Conservation (phyloP, 164 flowering plant species). For the Aristolochia contorta region DNA sequence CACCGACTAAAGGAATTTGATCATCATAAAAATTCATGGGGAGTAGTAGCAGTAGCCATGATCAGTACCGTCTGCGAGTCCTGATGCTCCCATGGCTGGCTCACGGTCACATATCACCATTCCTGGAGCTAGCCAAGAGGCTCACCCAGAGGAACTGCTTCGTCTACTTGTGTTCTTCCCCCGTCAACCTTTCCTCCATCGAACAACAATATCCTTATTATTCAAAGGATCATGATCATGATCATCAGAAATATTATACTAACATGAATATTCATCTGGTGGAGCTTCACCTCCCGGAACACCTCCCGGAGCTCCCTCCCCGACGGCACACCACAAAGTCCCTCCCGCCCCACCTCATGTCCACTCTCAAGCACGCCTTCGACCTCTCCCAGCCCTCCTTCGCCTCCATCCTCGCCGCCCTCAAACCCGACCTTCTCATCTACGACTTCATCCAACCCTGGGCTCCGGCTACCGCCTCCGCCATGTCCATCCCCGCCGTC, state of each 20-base stretch:
- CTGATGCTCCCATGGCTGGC: constrained; percentile 32
- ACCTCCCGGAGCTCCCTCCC: constrained; percentile 22
- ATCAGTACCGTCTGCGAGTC: constrained; percentile 4
- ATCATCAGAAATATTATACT: too few species aligned
- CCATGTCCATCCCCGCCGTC: constrained; percentile 12
- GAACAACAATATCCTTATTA: too few species aligned
- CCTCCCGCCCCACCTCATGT: constrained; percentile 28
- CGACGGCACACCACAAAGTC: constrained; percentile 18
- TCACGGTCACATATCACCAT: constrained; percentile 35
- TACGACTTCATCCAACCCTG: constrained; percentile 28
- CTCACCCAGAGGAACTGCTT: constrained; percentile 17
- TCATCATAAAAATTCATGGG: constrained; percentile 20
- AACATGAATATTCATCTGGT: constrained; percentile 8
- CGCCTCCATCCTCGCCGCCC: constrained; percentile 14
- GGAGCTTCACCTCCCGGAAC: constrained; percentile 15
- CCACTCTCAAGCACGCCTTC: constrained; percentile 25
- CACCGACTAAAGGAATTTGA: too few species aligned
- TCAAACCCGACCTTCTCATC: constrained; percentile 17
- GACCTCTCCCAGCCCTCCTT: constrained; percentile 20
- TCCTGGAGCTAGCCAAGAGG: constrained; percentile 29
- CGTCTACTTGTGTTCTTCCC: constrained; percentile 37
- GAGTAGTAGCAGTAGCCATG: constrained; percentile 6
- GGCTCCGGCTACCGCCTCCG: constrained; percentile 17
- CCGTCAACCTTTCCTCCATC: constrained; percentile 26
- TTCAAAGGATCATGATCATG: too few species aligned